Conservation (phyloP, 352 stramenopile species). For the Phytophthora rubi region DNA sequence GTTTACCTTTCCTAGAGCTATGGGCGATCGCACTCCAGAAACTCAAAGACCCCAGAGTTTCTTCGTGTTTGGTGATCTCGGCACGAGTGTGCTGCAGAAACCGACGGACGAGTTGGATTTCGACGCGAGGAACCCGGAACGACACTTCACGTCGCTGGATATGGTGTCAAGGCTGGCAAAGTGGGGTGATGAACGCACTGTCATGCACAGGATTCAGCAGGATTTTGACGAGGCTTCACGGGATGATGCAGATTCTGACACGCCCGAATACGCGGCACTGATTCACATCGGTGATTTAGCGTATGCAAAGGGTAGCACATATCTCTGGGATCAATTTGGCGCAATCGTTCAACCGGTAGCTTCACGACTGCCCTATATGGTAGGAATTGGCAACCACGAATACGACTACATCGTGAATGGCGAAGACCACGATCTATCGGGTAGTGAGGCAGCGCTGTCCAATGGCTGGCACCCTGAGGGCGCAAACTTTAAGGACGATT, state of each 20-base stretch:
- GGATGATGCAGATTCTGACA: constrained; percentile 12
- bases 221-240: constrained; percentile 27
- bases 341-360: constrained; percentile 77
- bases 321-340: constrained; percentile 85
- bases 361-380: constrained; percentile 79
- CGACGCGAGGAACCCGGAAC: constrained; percentile 22
- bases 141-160: constrained; percentile 24
- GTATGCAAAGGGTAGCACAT: constrained; percentile 71
- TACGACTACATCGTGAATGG: constrained; percentile 34
- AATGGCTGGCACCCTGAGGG: constrained; percentile 27
- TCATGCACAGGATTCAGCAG: constrained; percentile 36
- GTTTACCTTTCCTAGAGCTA: constrained; percentile 35
- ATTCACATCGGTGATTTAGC: constrained; percentile 85
- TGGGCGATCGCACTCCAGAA: constrained; percentile 9
- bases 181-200: constrained; percentile 34
- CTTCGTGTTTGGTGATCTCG: constrained; percentile 80
- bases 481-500: constrained; percentile 50
- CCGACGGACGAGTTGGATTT: constrained; percentile 33
- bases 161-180: constrained; percentile 36
- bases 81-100: constrained; percentile 28
- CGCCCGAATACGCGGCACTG: constrained; percentile 59
- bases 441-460: constrained; percentile 23
- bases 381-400: constrained; percentile 61
- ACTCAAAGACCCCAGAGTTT: constrained; percentile 46
- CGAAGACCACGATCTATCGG: constrained; percentile 28